Base-by-base conservation (phyloP, 2,329 filamentous ascomycete species). In the Calonectria pseudoreteaudii region DNA sequence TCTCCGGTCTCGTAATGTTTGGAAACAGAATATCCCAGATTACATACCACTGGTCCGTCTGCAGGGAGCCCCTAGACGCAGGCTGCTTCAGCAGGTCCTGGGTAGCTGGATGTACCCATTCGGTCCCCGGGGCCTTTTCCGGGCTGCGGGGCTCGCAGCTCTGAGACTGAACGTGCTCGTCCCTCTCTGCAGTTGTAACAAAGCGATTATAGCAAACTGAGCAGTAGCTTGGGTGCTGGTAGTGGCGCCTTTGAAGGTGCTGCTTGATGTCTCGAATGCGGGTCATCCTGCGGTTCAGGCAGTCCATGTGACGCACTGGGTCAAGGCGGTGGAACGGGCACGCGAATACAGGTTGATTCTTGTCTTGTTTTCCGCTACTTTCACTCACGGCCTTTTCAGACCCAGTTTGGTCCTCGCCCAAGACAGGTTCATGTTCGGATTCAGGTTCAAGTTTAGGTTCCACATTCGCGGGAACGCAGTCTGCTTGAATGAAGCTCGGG, bases 11-110 rank as follows among this genome's bases (percentile, higher is more conserved):
- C 2, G 28, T 23, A 1, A 62, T n/a, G 10, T 28, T 41, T 18
- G 56, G 56, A 62, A 62, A 62, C n/a, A 62, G 14, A 3, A 62
- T 41, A 18, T 62, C 56, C 56, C 56, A 62, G 18, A 62, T 62
- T 14, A 13, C 56, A 41, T 62, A 28, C 56, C 56, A 62, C 31
- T 62, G 56, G 23, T 62, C 34, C 6, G 56, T 28, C 23, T 18
- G 56, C 36, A 30, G 16, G 3, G 56, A 62, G 0, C 56, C 56
- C 9, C 56, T 62, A 13, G 56, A 16, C 8, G 56, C 56, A 0
- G 56, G 56, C 14, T 38, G 56, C 23, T 62, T 62, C 13, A 62
- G 38, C 13, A 41, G 56, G 10, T 44, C 36, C 9, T 62, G 56
- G 3, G 34, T 62, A 14, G n/a, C 5, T 20, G 34, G 56, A 14